Evolutionary conservation across 352 stramenopile genomes (phyloP).

Genomic region (Phytophthora kernoviae): DNA sequence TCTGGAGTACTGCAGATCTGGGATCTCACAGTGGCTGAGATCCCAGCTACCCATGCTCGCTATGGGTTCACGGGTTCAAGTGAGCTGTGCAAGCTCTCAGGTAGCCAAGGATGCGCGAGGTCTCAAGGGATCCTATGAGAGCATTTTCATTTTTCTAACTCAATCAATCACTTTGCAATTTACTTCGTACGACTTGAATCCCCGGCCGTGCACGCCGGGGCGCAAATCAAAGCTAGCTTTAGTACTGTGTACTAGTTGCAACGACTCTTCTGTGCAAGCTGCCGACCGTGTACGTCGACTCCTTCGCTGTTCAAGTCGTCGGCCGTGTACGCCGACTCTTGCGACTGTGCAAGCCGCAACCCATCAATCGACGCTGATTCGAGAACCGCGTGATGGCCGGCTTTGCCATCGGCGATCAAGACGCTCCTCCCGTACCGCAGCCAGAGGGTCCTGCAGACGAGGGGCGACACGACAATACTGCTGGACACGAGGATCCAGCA

Average conservation of each 20-base stretch:
- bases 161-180: conserved; percentile 1
- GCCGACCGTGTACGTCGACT: too few relatives aligned
- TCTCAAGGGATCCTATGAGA: too few relatives aligned
- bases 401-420: neutral
- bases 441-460: neutral
- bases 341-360: conserved; percentile 1
- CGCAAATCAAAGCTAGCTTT: neutral
- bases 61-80: too few relatives aligned
- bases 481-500: too few relatives aligned
- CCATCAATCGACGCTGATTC: neutral
- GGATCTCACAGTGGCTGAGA: too few relatives aligned
- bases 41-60: too few relatives aligned
- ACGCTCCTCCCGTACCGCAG: neutral
- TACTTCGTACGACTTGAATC: neutral
- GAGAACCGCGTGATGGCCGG: neutral
- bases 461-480: too few relatives aligned
- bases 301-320: neutral
- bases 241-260: conserved; percentile 3
- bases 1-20: too few relatives aligned
- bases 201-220: neutral
- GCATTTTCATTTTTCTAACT: neutral
- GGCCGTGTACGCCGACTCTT: neutral
- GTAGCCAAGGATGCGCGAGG: neutral
- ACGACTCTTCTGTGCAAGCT: too few relatives aligned
- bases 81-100: neutral